phyloP scores from a whole-genome alignment of 73 alveolate species.

The Paramecium caudatum region DNA sequence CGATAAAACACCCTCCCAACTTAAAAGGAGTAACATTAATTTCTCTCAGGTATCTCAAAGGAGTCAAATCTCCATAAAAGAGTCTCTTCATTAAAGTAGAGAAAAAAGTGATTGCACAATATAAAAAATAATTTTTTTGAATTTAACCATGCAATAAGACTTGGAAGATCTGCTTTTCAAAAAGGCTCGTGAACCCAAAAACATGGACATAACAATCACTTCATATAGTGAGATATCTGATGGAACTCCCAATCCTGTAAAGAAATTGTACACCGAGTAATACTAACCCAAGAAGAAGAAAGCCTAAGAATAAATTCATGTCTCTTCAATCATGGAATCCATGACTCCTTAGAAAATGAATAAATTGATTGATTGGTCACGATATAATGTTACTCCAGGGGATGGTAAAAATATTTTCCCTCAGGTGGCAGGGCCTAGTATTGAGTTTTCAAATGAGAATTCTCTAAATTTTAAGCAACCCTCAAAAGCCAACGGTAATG shows the following conservation, averaged over 20 bases:
- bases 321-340: constrained; percentile 58
- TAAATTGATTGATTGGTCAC: constrained; percentile 50
- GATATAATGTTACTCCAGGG: constrained; percentile 56
- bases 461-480: constrained; percentile 43
- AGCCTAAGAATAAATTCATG: background rate
- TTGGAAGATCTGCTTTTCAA: background rate
- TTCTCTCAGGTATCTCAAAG: background rate
- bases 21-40: constrained; percentile 4
- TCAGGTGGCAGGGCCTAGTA: constrained; percentile 33
- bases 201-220: constrained; percentile 30
- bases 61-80: constrained; percentile 42
- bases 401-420: constrained; percentile 60
- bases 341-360: constrained; percentile 59
- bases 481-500: background rate
- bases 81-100: constrained; percentile 49
- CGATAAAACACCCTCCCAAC: constrained; percentile 37
- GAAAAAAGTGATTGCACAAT: background rate
- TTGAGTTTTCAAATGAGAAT: constrained; percentile 65
- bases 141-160: background rate
- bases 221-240: constrained; percentile 60
- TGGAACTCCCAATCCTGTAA: constrained; percentile 50
- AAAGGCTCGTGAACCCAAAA: background rate
- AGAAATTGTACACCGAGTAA: background rate
- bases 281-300: background rate
- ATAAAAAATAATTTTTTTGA: constrained; percentile 11